Evolutionary conservation across 2,329 filamentous ascomycete genomes (phyloP).

Genomic region (Hymenoscyphus fraxineus): DNA sequence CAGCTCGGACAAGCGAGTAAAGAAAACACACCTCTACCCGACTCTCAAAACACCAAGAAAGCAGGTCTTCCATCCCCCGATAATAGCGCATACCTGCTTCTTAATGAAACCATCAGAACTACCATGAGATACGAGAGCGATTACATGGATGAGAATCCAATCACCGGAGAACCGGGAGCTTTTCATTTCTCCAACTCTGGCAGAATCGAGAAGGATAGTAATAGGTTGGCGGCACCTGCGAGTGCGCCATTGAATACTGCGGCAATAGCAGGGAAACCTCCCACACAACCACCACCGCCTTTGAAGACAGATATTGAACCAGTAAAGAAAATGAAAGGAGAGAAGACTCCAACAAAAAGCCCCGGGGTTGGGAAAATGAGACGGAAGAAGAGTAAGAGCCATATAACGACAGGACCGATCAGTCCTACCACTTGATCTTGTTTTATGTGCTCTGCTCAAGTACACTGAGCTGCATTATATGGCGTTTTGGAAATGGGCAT

Average conservation of each 20-base stretch:
- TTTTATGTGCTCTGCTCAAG: neutral
- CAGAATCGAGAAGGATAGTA: constrained; percentile 37
- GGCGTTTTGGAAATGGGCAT: neutral
- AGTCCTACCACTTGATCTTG: constrained; percentile 19
- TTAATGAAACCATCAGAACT: constrained; percentile 56
- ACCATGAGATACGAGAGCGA: constrained; percentile 59
- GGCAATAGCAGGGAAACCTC: constrained; percentile 18
- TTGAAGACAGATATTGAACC: constrained; percentile 30
- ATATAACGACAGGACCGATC: constrained; percentile 19
- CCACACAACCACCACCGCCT: constrained; percentile 21
- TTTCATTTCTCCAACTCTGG: constrained; percentile 63
- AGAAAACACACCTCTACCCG: constrained; percentile 43
- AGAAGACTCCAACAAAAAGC: constrained; percentile 33
- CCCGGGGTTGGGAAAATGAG: constrained; percentile 35
- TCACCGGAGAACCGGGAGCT: constrained; percentile 61
- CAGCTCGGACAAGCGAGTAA: constrained; percentile 30
- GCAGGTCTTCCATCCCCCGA: constrained; percentile 17
- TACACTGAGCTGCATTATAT: neutral
- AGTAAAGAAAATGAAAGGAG: constrained; percentile 30
- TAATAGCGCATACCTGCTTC: constrained; percentile 28
- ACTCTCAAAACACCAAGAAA: constrained; percentile 22
- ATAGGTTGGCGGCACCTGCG: constrained; percentile 19
- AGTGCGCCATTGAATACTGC: constrained; percentile 16
- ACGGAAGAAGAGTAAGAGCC: constrained; percentile 38
- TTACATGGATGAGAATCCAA: constrained; percentile 65